Evolutionary conservation across 1,139 yeast genomes (phyloP), one percentile per base, ranked within the genome.

Genomic region (Candida anutae): DNA sequence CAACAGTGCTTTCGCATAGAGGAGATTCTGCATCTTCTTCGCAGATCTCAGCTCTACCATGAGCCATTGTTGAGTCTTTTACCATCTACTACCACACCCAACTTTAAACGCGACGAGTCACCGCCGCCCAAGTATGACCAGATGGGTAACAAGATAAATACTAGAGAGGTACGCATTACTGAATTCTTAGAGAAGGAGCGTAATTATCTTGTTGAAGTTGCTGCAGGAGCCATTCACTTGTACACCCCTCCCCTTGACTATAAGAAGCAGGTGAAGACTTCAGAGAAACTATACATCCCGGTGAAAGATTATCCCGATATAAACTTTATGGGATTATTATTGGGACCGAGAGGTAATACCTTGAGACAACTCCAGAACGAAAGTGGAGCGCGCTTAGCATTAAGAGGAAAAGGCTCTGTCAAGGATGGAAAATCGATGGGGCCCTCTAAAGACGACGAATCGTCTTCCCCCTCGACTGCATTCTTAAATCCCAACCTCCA

Each of bases 281-380:
- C 70, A 30, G 95, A 88, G 42, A 90, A 87, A 53, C 69, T 85
- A 29, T 88, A 75, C 49, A 74, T 93, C 13, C 97, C 98, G 0
- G 82, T 75, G 2, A 71, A 77, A 28, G 94, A 87, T 36, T 81
- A 85, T 53, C 97, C 97, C 0, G 93, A 82, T 29, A 79, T 90
- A 41, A 93, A 93, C 56, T 88, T 88, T 47, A 84, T 90, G 30
- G 99, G 99, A 0, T 66, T 83, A 30, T 60, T 93, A 21, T 58
- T 93, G 31, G 99, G 99, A 0, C 98, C 99, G 18, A 77, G 99
- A 62, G 99, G 97, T 13, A 80, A 82, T 43, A 90, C 96, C 0
- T 58, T 88, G 42, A 73, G 84, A 36, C 75, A 76, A 42, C 59
- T 93, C 55, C 95, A 88, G 48, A 78, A 75, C 27, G 76, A 79